phyloP scores from a whole-genome alignment of 2,329 filamentous ascomycete species.

The Pyrenochaeta sp. region DNA sequence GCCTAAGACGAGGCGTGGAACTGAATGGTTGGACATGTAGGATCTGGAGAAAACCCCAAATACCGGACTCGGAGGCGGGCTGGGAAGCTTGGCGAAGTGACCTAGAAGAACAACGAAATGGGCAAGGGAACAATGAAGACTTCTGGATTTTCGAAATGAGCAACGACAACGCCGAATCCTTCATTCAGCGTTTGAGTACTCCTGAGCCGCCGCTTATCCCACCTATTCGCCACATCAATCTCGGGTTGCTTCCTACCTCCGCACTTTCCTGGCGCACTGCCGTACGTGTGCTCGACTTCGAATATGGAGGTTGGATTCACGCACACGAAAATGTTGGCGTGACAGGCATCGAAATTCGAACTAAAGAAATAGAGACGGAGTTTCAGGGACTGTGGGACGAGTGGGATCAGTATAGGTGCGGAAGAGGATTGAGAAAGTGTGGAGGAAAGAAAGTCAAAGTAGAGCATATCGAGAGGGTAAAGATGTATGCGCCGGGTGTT shows the following conservation, averaged over 20 bases:
- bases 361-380: constrained; percentile 50
- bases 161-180: constrained; percentile 46
- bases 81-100: neutral
- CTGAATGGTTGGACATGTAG: constrained; percentile 50
- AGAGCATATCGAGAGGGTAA: constrained; percentile 63
- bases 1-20: constrained; percentile 51
- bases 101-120: neutral
- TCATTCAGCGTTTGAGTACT: neutral
- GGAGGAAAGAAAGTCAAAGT: constrained; percentile 40
- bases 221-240: constrained; percentile 65
- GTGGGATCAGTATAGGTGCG: constrained; percentile 18
- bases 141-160: constrained; percentile 53
- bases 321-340: constrained; percentile 67
- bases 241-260: constrained; percentile 65
- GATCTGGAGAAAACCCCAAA: constrained; percentile 14
- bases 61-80: neutral
- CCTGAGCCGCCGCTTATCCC: constrained; percentile 19
- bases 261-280: constrained; percentile 59
- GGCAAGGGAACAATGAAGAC: constrained; percentile 6
- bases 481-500: constrained; percentile 69
- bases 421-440: neutral
- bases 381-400: constrained; percentile 51
- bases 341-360: constrained; percentile 32
- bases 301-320: constrained; percentile 64
- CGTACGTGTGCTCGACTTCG: constrained; percentile 56